These are phyloP conservation scores for Sclerotinia nivalis DNA, from an alignment of 2,329 filamentous ascomycete genomes.

Conservation along the genomic window DNA sequence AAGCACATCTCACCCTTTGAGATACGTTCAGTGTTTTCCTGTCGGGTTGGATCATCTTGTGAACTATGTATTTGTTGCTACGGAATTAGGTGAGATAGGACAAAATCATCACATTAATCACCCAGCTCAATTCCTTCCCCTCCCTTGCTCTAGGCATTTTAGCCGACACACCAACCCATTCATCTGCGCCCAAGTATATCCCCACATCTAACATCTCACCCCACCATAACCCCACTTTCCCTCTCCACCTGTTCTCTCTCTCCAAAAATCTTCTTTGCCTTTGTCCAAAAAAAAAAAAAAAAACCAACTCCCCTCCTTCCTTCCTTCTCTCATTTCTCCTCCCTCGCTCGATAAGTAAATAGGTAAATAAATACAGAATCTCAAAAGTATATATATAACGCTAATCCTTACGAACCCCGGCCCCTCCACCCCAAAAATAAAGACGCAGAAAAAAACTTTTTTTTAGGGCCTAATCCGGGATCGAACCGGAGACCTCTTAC, in stretches of 20 bases:
- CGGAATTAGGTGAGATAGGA: too few relatives aligned
- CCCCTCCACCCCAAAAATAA: too few relatives aligned
- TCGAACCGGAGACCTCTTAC: slow-evolving; percentile 21
- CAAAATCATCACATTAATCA: too few relatives aligned
- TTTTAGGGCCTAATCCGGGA: slow-evolving; percentile 21
- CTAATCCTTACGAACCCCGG: too few relatives aligned
- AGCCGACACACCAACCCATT: background rate
- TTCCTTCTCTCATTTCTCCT: too few relatives aligned
- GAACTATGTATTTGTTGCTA: background rate
- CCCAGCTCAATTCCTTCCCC: background rate
- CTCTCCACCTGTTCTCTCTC: background rate
- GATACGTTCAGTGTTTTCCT: background rate
- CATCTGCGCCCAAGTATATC: background rate
- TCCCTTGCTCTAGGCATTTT: background rate
- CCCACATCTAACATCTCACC: background rate
- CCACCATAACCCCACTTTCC: background rate
- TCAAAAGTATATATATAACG: too few relatives aligned
- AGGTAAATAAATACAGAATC: too few relatives aligned
- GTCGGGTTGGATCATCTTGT: background rate
- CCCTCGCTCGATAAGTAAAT: too few relatives aligned
- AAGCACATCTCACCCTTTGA: background rate
- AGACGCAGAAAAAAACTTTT: too few relatives aligned
- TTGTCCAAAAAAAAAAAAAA: background rate
- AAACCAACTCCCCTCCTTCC: background rate
- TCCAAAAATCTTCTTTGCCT: background rate